These are phyloP conservation scores for Ostreobium quekettii DNA, from an alignment of 139 green algal species.

Conservation along the genomic window DNA sequence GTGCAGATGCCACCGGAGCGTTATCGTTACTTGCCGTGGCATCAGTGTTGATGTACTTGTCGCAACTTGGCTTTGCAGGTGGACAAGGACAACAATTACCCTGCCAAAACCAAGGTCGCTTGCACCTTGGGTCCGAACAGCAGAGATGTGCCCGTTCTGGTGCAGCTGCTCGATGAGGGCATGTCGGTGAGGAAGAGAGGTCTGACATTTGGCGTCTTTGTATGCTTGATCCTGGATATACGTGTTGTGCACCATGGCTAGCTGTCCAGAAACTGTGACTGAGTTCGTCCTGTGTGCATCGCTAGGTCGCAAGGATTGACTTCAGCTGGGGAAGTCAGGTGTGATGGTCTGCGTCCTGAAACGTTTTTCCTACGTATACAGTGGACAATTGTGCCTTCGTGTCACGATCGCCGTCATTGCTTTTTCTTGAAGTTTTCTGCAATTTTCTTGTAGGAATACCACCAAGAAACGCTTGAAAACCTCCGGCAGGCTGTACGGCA, in stretches of 20 bases:
- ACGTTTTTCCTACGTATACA: too few species aligned
- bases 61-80: too few species aligned
- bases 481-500: conserved; percentile 48
- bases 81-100: too few species aligned
- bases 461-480: conserved; percentile 60
- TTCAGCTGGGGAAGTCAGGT: conserved; percentile 23
- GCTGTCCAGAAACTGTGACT: not conserved
- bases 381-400: too few species aligned
- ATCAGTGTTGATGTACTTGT: too few species aligned
- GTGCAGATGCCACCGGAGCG: too few species aligned
- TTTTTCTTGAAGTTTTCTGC: conserved; percentile 10
- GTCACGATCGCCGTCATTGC: too few species aligned
- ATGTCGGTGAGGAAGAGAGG: conserved; percentile 20
- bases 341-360: not conserved
- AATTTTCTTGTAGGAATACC: conserved; percentile 42
- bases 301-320: conserved; percentile 21
- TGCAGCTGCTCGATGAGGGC: conserved; percentile 20
- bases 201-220: too few species aligned
- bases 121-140: conserved; percentile 23
- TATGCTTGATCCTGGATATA: too few species aligned
- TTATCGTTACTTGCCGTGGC: too few species aligned
- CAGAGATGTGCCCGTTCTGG: conserved; percentile 12
- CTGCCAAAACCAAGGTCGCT: conserved; percentile 12
- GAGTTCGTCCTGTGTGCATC: too few species aligned
- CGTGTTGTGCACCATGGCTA: not conserved